A percentile compares a stretch with the other conserved stretches of the same genome.
phyloP scores from a whole-genome alignment of 768 basidiomycete genomes.

The Leccinum ochraceum region DNA sequence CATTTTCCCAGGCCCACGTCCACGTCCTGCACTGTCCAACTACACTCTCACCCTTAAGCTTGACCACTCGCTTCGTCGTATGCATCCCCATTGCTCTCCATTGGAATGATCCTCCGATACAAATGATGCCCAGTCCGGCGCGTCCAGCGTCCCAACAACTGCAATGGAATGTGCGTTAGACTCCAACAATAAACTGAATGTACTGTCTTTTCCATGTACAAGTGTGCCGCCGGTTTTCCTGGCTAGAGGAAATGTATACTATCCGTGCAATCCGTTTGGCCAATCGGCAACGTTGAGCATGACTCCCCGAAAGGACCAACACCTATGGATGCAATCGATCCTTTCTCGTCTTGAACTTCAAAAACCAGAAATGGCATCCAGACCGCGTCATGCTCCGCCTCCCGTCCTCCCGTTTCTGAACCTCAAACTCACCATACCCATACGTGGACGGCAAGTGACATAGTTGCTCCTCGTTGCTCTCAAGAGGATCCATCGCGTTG shows the following conservation, averaged over 20 bases:
- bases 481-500: constrained; percentile 60
- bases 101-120: constrained; percentile 72
- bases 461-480: constrained; percentile 44
- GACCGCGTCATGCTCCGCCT: constrained; percentile 58
- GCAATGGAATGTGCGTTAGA: not conserved
- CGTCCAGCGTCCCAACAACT: constrained; percentile 71
- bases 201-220: constrained; percentile 69
- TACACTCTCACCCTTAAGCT: constrained; percentile 32
- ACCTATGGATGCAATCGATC: constrained; percentile 43
- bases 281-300: not conserved
- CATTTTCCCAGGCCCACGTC: constrained; percentile 31
- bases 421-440: constrained; percentile 60
- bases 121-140: constrained; percentile 72
- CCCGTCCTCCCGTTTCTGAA: constrained; percentile 46
- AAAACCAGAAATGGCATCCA: constrained; percentile 54
- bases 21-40: constrained; percentile 45
- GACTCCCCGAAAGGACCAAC: not conserved
- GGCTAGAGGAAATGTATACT: constrained; percentile 61
- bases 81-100: constrained; percentile 73
- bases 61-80: constrained; percentile 52
- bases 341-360: constrained; percentile 41
- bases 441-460: constrained; percentile 56
- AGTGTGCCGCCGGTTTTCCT: constrained; percentile 64
- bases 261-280: constrained; percentile 45
- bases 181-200: constrained; percentile 35